These are phyloP conservation scores for Cyclocybe aegerita DNA, from an alignment of 768 basidiomycete genomes.

Conservation along the genomic window DNA sequence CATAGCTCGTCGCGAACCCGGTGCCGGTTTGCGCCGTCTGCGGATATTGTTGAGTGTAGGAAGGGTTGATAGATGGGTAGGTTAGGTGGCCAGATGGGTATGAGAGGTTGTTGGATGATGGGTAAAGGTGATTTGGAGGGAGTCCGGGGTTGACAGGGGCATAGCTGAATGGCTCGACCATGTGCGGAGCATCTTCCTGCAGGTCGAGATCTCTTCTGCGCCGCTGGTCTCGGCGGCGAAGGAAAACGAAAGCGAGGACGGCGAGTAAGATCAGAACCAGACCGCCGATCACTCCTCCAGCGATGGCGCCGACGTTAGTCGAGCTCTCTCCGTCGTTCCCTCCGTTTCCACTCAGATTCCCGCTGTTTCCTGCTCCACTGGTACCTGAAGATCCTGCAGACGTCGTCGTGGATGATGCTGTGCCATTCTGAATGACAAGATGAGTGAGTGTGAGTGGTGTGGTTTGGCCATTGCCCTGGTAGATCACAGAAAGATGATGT, in stretches of 20 bases:
- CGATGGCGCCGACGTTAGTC: constrained; percentile 16
- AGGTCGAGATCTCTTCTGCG: neutral
- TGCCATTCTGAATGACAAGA: constrained; percentile 21
- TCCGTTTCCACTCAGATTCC: neutral
- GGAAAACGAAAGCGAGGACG: constrained; percentile 6
- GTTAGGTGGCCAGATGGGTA: neutral
- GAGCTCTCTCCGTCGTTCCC: neutral
- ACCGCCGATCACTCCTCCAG: constrained; percentile 21
- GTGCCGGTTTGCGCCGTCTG: neutral
- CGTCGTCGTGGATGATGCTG: constrained; percentile 1
- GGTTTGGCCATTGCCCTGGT: constrained; percentile 15
- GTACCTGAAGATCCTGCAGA: constrained; percentile 1
- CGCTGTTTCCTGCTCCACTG: neutral
- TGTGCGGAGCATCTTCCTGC: neutral
- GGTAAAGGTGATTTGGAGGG: neutral
- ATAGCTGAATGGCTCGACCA: constrained; percentile 7
- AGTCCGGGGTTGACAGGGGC: constrained; percentile 1
- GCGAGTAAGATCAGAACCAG: constrained; percentile 14
- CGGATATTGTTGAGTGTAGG: neutral
- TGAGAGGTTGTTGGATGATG: neutral
- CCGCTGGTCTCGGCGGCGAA: constrained; percentile 12
- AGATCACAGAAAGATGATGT: constrained; percentile 22
- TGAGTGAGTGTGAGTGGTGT: constrained; percentile 27
- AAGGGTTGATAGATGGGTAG: neutral
- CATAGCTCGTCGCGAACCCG: neutral